phyloP scores from a whole-genome alignment of 345 rosid species.

The Salix dunnii region DNA sequence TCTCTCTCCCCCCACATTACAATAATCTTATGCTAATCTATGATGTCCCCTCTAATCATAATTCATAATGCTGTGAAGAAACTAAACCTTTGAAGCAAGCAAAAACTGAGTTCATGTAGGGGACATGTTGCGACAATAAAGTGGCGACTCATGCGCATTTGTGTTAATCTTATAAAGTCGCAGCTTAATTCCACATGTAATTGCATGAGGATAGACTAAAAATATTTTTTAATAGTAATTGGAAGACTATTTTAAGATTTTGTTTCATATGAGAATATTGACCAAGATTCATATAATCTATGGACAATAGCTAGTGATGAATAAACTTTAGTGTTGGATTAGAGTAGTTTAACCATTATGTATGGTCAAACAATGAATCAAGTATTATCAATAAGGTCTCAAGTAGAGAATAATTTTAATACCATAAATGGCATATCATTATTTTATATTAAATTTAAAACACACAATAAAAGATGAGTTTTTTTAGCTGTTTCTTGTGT shows the following conservation, averaged over 20 bases:
- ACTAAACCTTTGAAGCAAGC: background rate
- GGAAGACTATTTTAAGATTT: background rate
- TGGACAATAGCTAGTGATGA: background rate
- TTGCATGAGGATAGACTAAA: background rate
- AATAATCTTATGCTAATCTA: background rate
- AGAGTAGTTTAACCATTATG: background rate
- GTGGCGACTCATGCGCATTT: background rate
- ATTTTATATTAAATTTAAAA: no score
- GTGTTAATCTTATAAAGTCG: background rate
- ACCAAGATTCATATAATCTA: background rate
- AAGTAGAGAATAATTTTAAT: background rate
- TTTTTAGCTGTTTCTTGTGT: no score
- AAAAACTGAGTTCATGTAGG: background rate
- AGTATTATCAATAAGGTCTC: background rate
- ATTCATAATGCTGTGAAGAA: background rate
- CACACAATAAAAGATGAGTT: no score
- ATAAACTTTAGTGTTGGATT: background rate
- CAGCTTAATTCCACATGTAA: background rate
- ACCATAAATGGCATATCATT: background rate
- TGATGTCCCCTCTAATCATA: background rate
- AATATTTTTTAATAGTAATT: background rate
- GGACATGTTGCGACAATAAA: conserved; percentile 4
- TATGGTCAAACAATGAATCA: background rate
- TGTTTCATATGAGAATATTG: background rate
- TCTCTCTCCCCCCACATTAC: background rate